Conservation (phyloP, 1,284 basidiomycete species). For the Rhodotorula sp. region DNA sequence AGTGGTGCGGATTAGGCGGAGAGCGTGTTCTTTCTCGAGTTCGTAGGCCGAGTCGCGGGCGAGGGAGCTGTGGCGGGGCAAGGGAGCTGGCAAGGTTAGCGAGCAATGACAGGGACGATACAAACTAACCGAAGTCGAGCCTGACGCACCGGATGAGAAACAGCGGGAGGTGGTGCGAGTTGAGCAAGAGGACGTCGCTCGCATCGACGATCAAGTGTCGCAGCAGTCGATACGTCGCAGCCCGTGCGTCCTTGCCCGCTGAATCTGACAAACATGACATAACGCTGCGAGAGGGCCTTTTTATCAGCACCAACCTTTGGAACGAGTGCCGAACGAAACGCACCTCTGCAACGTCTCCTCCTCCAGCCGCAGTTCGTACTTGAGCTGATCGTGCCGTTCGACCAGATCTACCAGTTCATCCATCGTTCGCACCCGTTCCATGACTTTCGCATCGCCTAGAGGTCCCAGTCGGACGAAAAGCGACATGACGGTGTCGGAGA, state of each 20-base stretch:
- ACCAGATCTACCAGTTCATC: conserved; percentile 31
- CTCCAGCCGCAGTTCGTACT: conserved; percentile 21
- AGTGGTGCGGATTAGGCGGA: conserved; percentile 74
- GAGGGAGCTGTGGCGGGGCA: conserved; percentile 61
- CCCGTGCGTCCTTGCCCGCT: conserved; percentile 70
- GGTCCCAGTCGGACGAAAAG: not conserved
- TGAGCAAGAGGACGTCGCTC: conserved; percentile 62
- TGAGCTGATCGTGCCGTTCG: conserved; percentile 6
- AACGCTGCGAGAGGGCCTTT: conserved; percentile 55
- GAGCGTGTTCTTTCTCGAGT: conserved; percentile 88
- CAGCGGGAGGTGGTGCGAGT: conserved; percentile 66
- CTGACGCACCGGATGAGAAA: conserved; percentile 73
- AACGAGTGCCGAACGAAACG: not conserved
- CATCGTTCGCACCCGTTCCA: conserved; percentile 29
- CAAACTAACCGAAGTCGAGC: conserved; percentile 4
- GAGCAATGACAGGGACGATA: not conserved
- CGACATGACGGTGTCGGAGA: not conserved
- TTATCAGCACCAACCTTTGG: conserved; percentile 38
- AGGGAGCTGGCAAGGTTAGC: not conserved
- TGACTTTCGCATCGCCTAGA: not conserved
- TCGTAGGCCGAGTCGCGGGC: conserved; percentile 78
- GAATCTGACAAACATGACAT: conserved; percentile 73
- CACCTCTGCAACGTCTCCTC: conserved; percentile 14
- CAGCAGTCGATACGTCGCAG: conserved; percentile 80
- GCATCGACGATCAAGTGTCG: conserved; percentile 73